These are phyloP conservation scores for Stellera chamaejasme DNA, from an alignment of 345 rosid genomes.

Conservation along the genomic window DNA sequence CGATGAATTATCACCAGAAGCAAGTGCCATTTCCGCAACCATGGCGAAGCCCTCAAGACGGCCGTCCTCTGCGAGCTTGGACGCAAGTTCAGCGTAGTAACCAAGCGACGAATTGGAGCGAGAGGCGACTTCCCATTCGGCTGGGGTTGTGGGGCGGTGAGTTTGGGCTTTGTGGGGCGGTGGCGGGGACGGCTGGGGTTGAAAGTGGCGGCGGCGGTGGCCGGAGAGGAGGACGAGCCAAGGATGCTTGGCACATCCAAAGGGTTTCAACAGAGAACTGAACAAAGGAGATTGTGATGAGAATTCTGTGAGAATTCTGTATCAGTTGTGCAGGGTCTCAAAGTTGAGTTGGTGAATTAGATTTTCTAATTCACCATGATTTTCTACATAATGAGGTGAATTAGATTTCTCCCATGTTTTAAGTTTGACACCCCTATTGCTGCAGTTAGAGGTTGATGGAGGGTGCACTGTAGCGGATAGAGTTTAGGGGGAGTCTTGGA, in stretches of 20 bases:
- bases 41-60: conserved; percentile 52
- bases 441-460: too few relatives aligned
- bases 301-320: too few relatives aligned
- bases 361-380: too few relatives aligned
- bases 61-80: conserved; percentile 62
- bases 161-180: conserved; percentile 13
- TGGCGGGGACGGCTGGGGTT: conserved; percentile 24
- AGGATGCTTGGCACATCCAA: conserved; percentile 33
- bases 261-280: conserved; percentile 5
- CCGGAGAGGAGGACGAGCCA: conserved; percentile 35
- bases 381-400: too few relatives aligned
- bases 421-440: too few relatives aligned
- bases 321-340: conserved; percentile 3
- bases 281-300: conserved; percentile 15
- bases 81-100: conserved; percentile 48
- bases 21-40: conserved; percentile 45
- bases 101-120: conserved; percentile 16
- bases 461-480: too few relatives aligned
- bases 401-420: too few relatives aligned
- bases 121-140: conserved; percentile 28
- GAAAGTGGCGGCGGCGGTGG: conserved; percentile 31
- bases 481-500: too few relatives aligned
- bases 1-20: conserved; percentile 42
- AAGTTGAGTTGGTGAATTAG: too few relatives aligned
- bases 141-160: conserved; percentile 28